Evolutionary conservation across 2,329 filamentous ascomycete genomes (phyloP).

Genomic region (Botrytis galanthina): DNA sequence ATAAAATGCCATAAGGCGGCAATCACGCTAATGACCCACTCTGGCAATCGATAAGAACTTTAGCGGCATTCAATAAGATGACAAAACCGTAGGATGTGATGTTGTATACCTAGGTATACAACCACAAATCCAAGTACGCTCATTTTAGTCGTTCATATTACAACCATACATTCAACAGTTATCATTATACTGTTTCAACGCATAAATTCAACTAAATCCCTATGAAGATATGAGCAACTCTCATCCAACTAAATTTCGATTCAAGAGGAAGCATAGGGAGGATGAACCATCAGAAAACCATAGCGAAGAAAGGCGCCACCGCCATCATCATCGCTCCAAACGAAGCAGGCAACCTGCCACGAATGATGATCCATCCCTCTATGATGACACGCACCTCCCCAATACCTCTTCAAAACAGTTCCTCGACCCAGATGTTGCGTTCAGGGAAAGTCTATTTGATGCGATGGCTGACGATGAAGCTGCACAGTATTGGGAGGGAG

Average conservation of each 20-base stretch:
- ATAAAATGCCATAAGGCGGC: neutral
- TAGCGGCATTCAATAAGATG: neutral
- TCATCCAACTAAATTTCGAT: slow-evolving; percentile 34
- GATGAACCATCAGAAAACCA: slow-evolving; percentile 20
- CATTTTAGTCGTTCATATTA: neutral
- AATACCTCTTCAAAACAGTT: slow-evolving; percentile 40
- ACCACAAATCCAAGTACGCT: neutral
- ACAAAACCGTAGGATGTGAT: neutral
- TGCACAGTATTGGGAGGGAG: slow-evolving; percentile 88
- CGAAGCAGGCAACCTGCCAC: slow-evolving; percentile 29
- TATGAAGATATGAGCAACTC: slow-evolving; percentile 23
- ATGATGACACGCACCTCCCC: slow-evolving; percentile 43
- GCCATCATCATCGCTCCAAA: slow-evolving; percentile 35
- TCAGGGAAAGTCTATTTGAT: slow-evolving; percentile 92
- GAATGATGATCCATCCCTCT: slow-evolving; percentile 38
- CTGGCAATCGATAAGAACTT: slow-evolving; percentile 1
- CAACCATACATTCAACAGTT: neutral
- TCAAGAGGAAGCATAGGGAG: slow-evolving; percentile 30
- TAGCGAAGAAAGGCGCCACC: slow-evolving; percentile 26
- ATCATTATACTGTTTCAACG: neutral
- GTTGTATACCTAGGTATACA: neutral
- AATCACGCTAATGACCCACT: neutral
- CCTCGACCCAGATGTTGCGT: slow-evolving; percentile 70
- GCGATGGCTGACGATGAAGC: slow-evolving; percentile 96
- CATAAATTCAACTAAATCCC: neutral